Evolutionary conservation across 441 rosid genomes (phyloP), one percentile per base, ranked within the genome.

Genomic region (Croton laevigatus): DNA sequence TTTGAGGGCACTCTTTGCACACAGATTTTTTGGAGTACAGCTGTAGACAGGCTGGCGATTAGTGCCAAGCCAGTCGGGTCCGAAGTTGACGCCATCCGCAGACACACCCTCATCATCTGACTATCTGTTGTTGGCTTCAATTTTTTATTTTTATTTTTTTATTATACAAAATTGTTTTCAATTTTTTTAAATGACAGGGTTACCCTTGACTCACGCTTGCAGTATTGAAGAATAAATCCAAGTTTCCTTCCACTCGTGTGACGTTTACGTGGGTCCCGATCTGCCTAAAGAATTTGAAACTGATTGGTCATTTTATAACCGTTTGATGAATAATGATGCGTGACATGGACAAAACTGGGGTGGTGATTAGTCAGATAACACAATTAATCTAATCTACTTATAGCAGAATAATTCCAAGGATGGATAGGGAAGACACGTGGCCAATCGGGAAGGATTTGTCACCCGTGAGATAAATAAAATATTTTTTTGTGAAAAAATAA

Each of bases 11-110:
- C 51, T 73, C 54, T 75, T 54, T 76, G 73, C 62, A 65, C 27
- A 69, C 59, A 62, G 71, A 38, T 6, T 52, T n/a, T 27, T 72
- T 49, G 86, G 87, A 73, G 13, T 53, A 88, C 88, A 88, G 87
- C 93, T 86, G 81, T 71, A 71, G 46, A 79, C 85, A 85, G 87
- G 65, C 85, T 86, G 88, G 89, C 80, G 36, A 44, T 57, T 44
- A 64, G 4, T 71, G 81, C 84, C 84, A 73, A 68, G 81, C 84
- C 84, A 75, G 76, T 73, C 59, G 77, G 82, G 77, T n/a, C 65
- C 68, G 79, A 79, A 69, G 69, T 64, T 74, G 80, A 79, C 72
- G 82, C 59, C 37, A 70, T 71, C 67, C 19, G 32, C 6, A 49
- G n/a, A 14, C 17, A 12, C 44, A 36, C 14, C 62, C 61, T 42